Conservation (phyloP, 257 asterid genomes). For the Scutellaria barbata region DNA sequence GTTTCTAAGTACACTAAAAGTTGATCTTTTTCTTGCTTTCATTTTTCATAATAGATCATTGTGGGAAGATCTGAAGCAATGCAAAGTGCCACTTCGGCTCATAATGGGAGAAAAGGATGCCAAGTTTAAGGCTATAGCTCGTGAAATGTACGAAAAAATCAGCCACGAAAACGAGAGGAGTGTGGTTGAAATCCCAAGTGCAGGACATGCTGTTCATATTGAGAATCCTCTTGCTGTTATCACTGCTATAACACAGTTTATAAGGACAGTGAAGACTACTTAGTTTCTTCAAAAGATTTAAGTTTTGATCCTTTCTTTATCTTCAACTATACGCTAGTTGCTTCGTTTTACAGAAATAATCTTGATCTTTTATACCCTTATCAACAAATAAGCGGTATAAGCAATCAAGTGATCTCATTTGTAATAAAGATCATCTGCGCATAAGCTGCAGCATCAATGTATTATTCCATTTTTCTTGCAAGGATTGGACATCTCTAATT, state of each 20-base stretch:
- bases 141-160: slow-evolving; percentile 53
- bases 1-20: not conserved
- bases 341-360: slow-evolving; percentile 18
- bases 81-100: slow-evolving; percentile 68
- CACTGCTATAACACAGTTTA: slow-evolving; percentile 61
- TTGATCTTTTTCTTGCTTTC: not conserved
- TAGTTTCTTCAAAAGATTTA: slow-evolving; percentile 5
- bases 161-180: slow-evolving; percentile 28
- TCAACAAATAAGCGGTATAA: not conserved
- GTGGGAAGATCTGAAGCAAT: slow-evolving; percentile 86
- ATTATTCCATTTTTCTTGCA: not conserved
- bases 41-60: slow-evolving; percentile 54
- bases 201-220: slow-evolving; percentile 93
- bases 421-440: slow-evolving; percentile 1
- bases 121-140: slow-evolving; percentile 75
- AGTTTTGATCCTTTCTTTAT: slow-evolving; percentile 8
- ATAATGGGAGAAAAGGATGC: slow-evolving; percentile 81
- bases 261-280: slow-evolving; percentile 40
- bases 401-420: not conserved
- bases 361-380: not conserved
- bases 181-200: slow-evolving; percentile 58
- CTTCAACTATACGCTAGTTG: not conserved
- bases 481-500: no score
- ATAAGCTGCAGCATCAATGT: not conserved
- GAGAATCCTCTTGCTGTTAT: slow-evolving; percentile 90